A percentile compares a stretch with the other conserved stretches of the same genome.
phyloP scores from a whole-genome alignment of 208 protist species.

The Blastocrithidia nonstop region DNA sequence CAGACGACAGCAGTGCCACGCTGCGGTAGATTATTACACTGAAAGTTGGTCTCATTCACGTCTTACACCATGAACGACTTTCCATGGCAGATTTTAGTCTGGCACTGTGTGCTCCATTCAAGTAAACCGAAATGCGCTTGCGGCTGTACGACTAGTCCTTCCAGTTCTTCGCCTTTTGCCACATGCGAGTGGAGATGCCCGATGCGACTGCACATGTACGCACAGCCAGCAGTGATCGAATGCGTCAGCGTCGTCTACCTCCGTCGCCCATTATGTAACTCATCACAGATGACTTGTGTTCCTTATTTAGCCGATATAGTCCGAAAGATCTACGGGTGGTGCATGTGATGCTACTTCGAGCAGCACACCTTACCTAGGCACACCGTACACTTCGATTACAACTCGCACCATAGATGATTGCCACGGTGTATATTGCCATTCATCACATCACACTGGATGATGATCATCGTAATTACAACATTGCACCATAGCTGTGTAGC shows the following conservation, averaged over 20 bases:
- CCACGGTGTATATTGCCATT: slow-evolving; percentile 48
- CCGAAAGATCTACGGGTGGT: slow-evolving; percentile 42
- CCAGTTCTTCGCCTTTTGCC: slow-evolving; percentile 34
- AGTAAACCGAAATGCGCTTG: too few species aligned
- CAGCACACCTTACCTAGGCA: slow-evolving; percentile 17
- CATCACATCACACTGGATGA: slow-evolving; percentile 13
- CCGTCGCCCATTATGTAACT: slow-evolving; percentile 15
- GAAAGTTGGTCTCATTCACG: too few species aligned
- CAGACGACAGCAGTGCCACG: too few species aligned
- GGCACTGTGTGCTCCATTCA: too few species aligned
- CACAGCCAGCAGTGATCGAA: background rate
- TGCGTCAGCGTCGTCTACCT: slow-evolving; percentile 5
- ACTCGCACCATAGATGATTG: slow-evolving; percentile 34
- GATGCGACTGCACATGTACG: background rate
- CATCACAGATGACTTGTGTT: slow-evolving; percentile 55
- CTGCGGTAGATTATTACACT: too few species aligned
- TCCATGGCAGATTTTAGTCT: too few species aligned
- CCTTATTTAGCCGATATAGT: slow-evolving; percentile 39
- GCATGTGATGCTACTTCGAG: slow-evolving; percentile 23
- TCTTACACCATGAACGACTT: too few species aligned
- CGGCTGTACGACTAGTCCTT: slow-evolving; percentile 38
- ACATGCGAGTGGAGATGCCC: slow-evolving; percentile 24
- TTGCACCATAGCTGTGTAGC: background rate
- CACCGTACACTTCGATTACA: slow-evolving; percentile 42
- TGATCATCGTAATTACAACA: slow-evolving; percentile 3